Evolutionary conservation across 495 filamentous ascomycete genomes (phyloP).

Genomic region (Xylaria longipes): DNA sequence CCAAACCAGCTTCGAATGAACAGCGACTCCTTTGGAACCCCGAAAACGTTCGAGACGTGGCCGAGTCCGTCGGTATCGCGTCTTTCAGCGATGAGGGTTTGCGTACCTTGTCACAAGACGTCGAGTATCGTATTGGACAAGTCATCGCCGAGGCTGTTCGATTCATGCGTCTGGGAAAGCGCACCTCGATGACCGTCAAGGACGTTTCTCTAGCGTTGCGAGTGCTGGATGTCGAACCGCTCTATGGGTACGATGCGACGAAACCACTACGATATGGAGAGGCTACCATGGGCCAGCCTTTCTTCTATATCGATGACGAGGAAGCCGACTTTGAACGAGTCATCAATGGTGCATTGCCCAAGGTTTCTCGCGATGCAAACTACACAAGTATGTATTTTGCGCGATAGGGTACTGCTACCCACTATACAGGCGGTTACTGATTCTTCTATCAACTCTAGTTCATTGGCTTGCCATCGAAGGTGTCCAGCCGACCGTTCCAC

Average conservation of each 20-base stretch:
- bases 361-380: slow-evolving; percentile 89
- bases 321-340: slow-evolving; percentile 98
- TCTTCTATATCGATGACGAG: slow-evolving; percentile 98
- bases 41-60: slow-evolving; percentile 92
- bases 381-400: slow-evolving; percentile 72
- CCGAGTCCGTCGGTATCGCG: slow-evolving; percentile 89
- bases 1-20: slow-evolving; percentile 27
- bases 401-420: not conserved
- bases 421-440: slow-evolving; percentile 25
- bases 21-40: slow-evolving; percentile 80
- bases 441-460: slow-evolving; percentile 53
- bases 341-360: slow-evolving; percentile 93
- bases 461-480: slow-evolving; percentile 98
- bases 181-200: slow-evolving; percentile 81
- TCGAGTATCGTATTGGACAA: slow-evolving; percentile 91
- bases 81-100: slow-evolving; percentile 80
- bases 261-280: slow-evolving; percentile 89
- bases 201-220: slow-evolving; percentile 84
- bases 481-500: slow-evolving; percentile 92
- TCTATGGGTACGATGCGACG: slow-evolving; percentile 93
- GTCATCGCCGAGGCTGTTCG: slow-evolving; percentile 92
- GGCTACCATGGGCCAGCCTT: slow-evolving; percentile 88
- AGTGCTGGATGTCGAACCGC: slow-evolving; percentile 88
- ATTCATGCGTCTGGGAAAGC: slow-evolving; percentile 88
- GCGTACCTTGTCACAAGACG: slow-evolving; percentile 85